Evolutionary conservation across 306 rosid genomes (phyloP).

Genomic region (Quercus dentata): DNA sequence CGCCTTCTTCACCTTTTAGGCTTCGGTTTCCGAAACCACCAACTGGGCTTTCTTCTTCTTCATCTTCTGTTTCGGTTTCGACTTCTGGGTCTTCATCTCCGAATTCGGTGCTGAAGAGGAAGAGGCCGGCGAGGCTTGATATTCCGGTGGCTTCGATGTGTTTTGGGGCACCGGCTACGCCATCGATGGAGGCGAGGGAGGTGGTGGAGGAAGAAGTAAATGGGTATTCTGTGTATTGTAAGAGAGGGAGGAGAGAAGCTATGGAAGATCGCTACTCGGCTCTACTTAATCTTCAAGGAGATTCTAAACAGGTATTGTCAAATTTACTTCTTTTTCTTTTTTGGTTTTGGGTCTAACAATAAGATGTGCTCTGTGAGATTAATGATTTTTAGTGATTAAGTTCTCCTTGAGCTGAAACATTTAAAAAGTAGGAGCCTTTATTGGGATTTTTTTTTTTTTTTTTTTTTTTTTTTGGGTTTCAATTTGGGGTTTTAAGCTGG

Average conservation of each 20-base stretch:
- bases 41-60: conserved; percentile 29
- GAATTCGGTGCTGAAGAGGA: conserved; percentile 69
- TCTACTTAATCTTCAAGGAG: conserved; percentile 57
- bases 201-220: conserved; percentile 52
- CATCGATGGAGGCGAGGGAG: conserved; percentile 51
- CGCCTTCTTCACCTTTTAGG: conserved; percentile 80
- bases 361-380: background rate
- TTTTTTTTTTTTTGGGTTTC: background rate
- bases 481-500: background rate
- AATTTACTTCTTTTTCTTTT: background rate
- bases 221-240: conserved; percentile 70
- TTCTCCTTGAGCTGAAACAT: conserved; percentile 10
- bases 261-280: conserved; percentile 93
- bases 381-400: background rate
- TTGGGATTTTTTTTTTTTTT: background rate
- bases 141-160: conserved; percentile 58
- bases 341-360: background rate
- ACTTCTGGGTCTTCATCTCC: conserved; percentile 30
- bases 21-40: conserved; percentile 56
- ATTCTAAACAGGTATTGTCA: conserved; percentile 63
- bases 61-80: conserved; percentile 1
- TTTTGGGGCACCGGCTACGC: conserved; percentile 42
- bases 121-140: conserved; percentile 72
- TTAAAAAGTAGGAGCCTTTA: conserved; percentile 4
- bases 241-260: conserved; percentile 84